phyloP scores from a whole-genome alignment of 495 filamentous ascomycete genomes.

The Daldinia vernicosa region DNA sequence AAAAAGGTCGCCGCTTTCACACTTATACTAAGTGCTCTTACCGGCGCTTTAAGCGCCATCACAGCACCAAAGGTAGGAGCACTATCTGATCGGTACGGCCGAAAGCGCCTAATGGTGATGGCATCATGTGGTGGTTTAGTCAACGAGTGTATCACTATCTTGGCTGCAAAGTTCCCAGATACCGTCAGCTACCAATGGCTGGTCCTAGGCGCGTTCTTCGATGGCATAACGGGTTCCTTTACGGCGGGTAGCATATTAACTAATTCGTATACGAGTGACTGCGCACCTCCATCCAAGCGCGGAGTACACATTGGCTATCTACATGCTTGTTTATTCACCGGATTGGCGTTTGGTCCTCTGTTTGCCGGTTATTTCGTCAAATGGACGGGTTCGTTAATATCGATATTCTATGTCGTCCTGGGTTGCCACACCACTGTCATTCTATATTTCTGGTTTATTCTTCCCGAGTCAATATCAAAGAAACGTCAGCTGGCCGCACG shows the following conservation, averaged over 20 bases:
- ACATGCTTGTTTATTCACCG: constrained; percentile 85
- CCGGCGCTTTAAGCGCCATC: constrained; percentile 76
- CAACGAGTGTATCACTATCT: constrained; percentile 76
- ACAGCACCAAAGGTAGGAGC: constrained; percentile 83
- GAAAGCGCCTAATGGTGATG: constrained; percentile 73
- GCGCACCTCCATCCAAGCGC: constrained; percentile 77
- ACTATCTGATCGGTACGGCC: constrained; percentile 88
- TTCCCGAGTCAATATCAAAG: constrained; percentile 84
- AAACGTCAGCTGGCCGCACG: constrained; percentile 72
- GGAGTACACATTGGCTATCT: constrained; percentile 90
- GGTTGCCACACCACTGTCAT: constrained; percentile 76
- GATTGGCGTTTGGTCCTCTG: constrained; percentile 84
- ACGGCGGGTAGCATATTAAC: constrained; percentile 80
- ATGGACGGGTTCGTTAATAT: constrained; percentile 69
- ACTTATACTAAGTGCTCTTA: constrained; percentile 73
- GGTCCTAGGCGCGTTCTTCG: constrained; percentile 74
- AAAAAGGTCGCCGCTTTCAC: constrained; percentile 78
- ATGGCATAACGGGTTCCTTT: constrained; percentile 88
- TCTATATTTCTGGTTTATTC: constrained; percentile 68
- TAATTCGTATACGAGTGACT: constrained; percentile 88
- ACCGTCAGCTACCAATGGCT: constrained; percentile 75
- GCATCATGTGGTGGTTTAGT: constrained; percentile 72
- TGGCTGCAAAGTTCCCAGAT: constrained; percentile 78
- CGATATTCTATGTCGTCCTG: constrained; percentile 81
- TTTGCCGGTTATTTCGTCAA: constrained; percentile 80